Evolutionary conservation across 495 filamentous ascomycete genomes (phyloP), one percentile per base, ranked within the genome.

Genomic region (Thozetella sp.): DNA sequence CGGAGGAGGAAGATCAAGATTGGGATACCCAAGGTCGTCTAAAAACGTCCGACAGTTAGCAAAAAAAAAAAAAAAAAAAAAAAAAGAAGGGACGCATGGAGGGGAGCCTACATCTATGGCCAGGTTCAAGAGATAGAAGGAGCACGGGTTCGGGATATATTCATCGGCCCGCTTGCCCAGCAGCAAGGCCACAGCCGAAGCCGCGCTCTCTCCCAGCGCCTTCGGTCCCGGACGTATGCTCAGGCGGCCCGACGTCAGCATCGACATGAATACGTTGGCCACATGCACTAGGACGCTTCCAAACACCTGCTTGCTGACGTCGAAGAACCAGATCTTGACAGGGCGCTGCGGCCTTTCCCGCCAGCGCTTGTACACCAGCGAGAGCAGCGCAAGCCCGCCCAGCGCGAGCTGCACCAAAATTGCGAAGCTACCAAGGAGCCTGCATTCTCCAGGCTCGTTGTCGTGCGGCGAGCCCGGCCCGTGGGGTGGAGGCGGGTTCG

Each of bases 261-360:
- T 91, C 48, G 92, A 96, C 88, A 99, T 93, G 66, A 97, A 80
- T 10, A 99, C 83, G 70, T 99, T 99, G 22, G 92, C 88, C 25
- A 92, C 80, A 72, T 99, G 95, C 23, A 97, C 85, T 78, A 99
- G 83, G 46, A 90, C 86, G 46, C 91, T 93, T 11, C 95, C 95
- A 61, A 97, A 89, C n/a, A 99, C 93, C 78, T 99, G 95, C 77
- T 99, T 99, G 17, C 90, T 94, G 27, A 88, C 95, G 74, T 99
- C 95, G 69, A 98, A 98, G 65, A 88, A 92, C 93, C 93, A 99
- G 62, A 99, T 91, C 74, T 92, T 92, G 56, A 98, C 58, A 19
- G 96, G 96, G 45, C 95, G 85, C 67, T 97, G 94, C 1, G 94
- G 94, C 24, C 90, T 80, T 76, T 99, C 95, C 60, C 91, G 84